Percentiles rank a stretch among this genome's conserved stretches.
Conservation (phyloP, 257 asterid species). For the Craterostigma plantagineum region DNA sequence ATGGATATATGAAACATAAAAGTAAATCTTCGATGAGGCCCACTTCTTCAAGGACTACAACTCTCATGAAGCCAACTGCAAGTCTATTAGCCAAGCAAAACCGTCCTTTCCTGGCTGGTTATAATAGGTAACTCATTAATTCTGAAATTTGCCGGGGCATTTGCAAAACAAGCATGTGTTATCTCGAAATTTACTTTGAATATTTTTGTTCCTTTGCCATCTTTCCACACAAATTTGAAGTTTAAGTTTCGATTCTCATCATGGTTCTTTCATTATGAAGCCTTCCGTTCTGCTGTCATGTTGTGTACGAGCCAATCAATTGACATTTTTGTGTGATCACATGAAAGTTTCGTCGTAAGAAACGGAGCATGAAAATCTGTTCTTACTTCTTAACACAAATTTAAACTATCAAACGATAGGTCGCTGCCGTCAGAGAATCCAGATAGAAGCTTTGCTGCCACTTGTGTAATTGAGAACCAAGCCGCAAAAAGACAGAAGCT, state of each 20-base stretch:
- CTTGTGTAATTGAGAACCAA: slow-evolving; percentile 47
- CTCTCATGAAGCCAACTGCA: slow-evolving; percentile 88
- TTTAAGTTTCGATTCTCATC: no score
- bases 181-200: background rate
- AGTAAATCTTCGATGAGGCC: slow-evolving; percentile 28
- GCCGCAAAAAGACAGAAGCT: slow-evolving; percentile 94
- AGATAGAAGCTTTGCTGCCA: slow-evolving; percentile 24
- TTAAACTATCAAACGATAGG: slow-evolving; percentile 32
- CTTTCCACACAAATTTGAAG: no score
- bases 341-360: slow-evolving; percentile 4
- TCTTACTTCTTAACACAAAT: background rate
- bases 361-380: background rate
- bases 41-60: slow-evolving; percentile 46
- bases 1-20: slow-evolving; percentile 22
- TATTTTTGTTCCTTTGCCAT: no score
- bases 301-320: slow-evolving; percentile 1
- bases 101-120: slow-evolving; percentile 27
- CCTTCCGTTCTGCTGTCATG: no score
- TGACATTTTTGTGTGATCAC: background rate
- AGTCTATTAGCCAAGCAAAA: slow-evolving; percentile 91
- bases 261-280: no score
- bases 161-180: slow-evolving; percentile 6
- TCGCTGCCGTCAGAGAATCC: slow-evolving; percentile 26
- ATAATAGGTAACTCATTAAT: slow-evolving; percentile 29
- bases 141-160: slow-evolving; percentile 5